These are phyloP conservation scores for Drechslerella dactyloides DNA, from an alignment of 2,329 filamentous ascomycete species.

Conservation along the genomic window DNA sequence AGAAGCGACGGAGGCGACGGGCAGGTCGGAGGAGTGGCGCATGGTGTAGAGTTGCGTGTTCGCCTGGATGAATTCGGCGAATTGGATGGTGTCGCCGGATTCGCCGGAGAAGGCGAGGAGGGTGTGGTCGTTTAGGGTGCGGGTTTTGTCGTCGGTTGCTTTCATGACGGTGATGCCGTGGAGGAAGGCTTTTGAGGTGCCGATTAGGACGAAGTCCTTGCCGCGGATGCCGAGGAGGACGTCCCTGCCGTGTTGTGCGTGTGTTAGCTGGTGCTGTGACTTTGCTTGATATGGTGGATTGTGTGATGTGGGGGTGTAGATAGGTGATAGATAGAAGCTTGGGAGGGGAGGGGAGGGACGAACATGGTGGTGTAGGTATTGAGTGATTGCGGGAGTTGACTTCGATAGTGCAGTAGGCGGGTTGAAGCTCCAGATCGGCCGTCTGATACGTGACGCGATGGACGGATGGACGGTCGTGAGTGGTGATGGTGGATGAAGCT, in stretches of 20 bases:
- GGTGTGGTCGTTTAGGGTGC: slow-evolving; percentile 88
- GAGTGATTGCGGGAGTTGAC: too few species aligned
- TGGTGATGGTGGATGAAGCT: slow-evolving; percentile 37
- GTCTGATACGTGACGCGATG: slow-evolving; percentile 14
- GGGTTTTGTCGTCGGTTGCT: slow-evolving; percentile 93
- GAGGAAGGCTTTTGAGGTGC: slow-evolving; percentile 97
- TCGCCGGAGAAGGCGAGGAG: slow-evolving; percentile 95
- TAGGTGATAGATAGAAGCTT: not conserved
- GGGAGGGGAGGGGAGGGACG: not conserved
- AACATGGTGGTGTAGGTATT: not conserved
- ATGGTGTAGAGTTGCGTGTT: slow-evolving; percentile 98
- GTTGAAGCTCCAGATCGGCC: slow-evolving; percentile 4
- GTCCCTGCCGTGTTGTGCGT: slow-evolving; percentile 74
- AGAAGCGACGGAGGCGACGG: slow-evolving; percentile 83
- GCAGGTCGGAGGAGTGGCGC: slow-evolving; percentile 93
- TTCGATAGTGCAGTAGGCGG: not conserved
- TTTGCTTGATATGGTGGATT: not conserved
- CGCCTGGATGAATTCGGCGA: slow-evolving; percentile 98
- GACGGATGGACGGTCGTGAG: slow-evolving; percentile 11
- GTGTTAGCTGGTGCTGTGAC: not conserved
- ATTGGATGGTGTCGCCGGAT: slow-evolving; percentile 82
- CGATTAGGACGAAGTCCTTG: slow-evolving; percentile 98
- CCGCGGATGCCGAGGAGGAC: slow-evolving; percentile 96
- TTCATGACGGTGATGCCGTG: slow-evolving; percentile 96
- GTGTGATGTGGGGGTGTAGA: not conserved